A percentile compares a stretch with the other conserved stretches of the same genome.
Conservation (phyloP, 1,139 yeast genomes). For the Sugiyamaella japonica region DNA sequence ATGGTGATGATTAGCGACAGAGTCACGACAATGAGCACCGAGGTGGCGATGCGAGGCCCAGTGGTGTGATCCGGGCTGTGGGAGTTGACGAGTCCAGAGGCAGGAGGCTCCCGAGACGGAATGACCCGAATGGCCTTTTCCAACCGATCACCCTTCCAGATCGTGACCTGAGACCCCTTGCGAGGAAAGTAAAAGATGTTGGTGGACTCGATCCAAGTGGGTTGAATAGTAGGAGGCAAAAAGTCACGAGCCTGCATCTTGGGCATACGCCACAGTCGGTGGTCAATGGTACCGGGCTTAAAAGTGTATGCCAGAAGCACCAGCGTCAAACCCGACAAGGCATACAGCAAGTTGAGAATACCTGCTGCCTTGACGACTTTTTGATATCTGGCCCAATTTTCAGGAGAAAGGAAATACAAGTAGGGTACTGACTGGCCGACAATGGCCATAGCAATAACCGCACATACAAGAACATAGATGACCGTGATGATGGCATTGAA, state of each 20-base stretch:
- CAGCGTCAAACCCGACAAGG: conserved; percentile 54
- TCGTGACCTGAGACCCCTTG: conserved; percentile 30
- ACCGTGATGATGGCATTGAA: conserved; percentile 58
- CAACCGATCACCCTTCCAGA: conserved; percentile 49
- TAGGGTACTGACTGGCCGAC: conserved; percentile 67
- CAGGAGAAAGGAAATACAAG: conserved; percentile 52
- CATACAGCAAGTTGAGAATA: conserved; percentile 57
- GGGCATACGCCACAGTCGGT: conserved; percentile 44
- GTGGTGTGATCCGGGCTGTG: conserved; percentile 39
- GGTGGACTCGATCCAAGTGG: conserved; percentile 77
- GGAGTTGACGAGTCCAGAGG: conserved; percentile 40
- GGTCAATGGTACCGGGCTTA: conserved; percentile 58
- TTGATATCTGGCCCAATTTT: conserved; percentile 52
- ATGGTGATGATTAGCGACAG: conserved; percentile 57
- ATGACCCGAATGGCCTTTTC: conserved; percentile 48
- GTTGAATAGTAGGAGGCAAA: conserved; percentile 57
- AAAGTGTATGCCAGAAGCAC: conserved; percentile 54
- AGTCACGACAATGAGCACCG: conserved; percentile 48
- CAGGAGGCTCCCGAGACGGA: conserved; percentile 44
- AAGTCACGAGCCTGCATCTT: conserved; percentile 24
- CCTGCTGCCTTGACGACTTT: conserved; percentile 61
- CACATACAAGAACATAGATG: conserved; percentile 56
- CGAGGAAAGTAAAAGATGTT: conserved; percentile 45
- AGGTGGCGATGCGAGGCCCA: conserved; percentile 49
- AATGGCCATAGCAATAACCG: conserved; percentile 65